Conservation (phyloP, 768 basidiomycete species). For the Mycena floridula region DNA sequence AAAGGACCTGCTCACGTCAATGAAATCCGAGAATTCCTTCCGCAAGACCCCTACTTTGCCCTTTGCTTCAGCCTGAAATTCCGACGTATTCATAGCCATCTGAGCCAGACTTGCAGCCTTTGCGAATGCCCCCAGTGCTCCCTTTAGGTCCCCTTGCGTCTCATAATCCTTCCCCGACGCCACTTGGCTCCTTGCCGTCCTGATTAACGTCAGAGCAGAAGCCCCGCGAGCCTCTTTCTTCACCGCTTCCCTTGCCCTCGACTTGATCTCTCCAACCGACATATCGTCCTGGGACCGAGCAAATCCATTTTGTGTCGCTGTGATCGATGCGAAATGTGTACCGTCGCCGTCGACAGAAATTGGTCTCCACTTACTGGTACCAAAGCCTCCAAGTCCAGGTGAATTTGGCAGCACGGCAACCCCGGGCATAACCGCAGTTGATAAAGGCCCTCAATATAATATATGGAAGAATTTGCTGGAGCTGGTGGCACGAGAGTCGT, state of each 20-base stretch:
- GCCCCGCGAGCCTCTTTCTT: conserved; percentile 49
- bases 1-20: conserved; percentile 41
- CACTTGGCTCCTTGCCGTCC: conserved; percentile 53
- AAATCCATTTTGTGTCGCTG: background rate
- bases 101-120: conserved; percentile 54
- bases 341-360: background rate
- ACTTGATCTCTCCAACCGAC: conserved; percentile 37
- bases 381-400: background rate
- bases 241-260: conserved; percentile 39
- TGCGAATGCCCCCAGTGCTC: conserved; percentile 53
- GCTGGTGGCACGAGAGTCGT: too few species aligned
- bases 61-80: conserved; percentile 45
- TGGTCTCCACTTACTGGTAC: background rate
- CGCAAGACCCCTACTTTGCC: conserved; percentile 49
- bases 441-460: too few species aligned
- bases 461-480: too few species aligned
- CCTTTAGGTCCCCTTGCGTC: conserved; percentile 51
- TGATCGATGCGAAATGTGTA: background rate
- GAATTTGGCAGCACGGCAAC: background rate
- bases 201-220: conserved; percentile 56
- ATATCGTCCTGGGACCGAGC: conserved; percentile 21
- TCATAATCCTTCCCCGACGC: conserved; percentile 47
- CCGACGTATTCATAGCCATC: conserved; percentile 53
- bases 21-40: conserved; percentile 60
- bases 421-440: too few species aligned